Base-by-base conservation (phyloP, 441 rosid genomes). In the Arabidopsis hybrid region DNA sequence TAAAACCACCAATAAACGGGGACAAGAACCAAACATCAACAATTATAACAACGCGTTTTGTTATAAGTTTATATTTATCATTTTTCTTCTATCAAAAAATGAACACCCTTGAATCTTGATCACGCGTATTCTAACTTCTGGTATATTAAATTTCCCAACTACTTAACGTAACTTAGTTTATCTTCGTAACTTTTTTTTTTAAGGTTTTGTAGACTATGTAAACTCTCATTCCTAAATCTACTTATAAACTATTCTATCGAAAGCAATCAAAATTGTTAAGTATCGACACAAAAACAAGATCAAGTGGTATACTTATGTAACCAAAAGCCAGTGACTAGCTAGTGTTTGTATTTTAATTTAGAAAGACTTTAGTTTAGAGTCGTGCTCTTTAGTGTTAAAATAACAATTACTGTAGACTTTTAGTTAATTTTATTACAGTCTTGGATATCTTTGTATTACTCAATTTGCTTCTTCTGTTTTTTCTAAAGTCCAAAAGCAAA, bases 11-110 rank as follows among this genome's bases (percentile, higher is more conserved):
- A 73, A 45, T 56, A 38, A 40, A 40, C 32, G 47, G 73, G 39
- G 78, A 67, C 78, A 74, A 51, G 62, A 67, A 69, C 71, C 74
- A 68, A 55, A 63, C 75, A 76, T 49, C 31, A 45, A 76, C 66
- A 63, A 64, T 76, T 62, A 76, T 69, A 29, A 58, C 39, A 18
- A 71, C 80, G 80, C 72, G 76, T 65, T 60, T 39, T 35, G 43
- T 55, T 52, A 8, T 60, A 58, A 34, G 35, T 18, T 1, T 13
- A 6, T 53, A 29, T 11, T 1, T 59, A 17, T 69, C 14, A 18
- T 13, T 21, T 4, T 47, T n/a, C 11, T 47, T 35, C 31, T 70
- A 4, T 59, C 7, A 9, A 36, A 7, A 10, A 29, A 6, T 32
- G 18, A 57, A 38, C 14, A 2, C 50, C 60, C 14, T 65, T 26